A percentile compares a stretch with the other conserved stretches of the same genome.
phyloP scores from a whole-genome alignment of 2,329 filamentous ascomycete species.

The Microdochium bolleyi region DNA sequence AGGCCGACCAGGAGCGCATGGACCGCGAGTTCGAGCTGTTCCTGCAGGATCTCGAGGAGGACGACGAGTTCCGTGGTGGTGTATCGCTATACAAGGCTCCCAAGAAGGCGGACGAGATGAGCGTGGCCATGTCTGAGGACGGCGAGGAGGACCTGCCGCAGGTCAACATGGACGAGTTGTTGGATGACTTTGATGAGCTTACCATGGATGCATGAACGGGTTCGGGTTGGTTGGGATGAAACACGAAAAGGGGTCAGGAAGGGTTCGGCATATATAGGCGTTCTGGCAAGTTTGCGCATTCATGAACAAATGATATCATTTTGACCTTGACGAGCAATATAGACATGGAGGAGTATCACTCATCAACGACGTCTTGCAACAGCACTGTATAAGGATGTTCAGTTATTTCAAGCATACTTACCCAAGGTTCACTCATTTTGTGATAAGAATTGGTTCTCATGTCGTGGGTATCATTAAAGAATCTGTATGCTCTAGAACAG shows the following conservation, averaged over 20 bases:
- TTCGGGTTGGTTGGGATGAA: slow-evolving; percentile 36
- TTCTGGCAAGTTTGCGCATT: not conserved
- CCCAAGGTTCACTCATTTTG: too few relatives aligned
- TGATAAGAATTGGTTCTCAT: too few relatives aligned
- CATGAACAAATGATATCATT: not conserved
- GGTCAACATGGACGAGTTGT: slow-evolving; percentile 71
- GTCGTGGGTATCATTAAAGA: not conserved
- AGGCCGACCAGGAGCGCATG: slow-evolving; percentile 79
- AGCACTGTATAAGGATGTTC: too few relatives aligned
- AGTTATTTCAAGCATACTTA: too few relatives aligned
- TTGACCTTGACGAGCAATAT: not conserved
- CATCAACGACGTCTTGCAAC: too few relatives aligned
- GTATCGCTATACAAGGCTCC: slow-evolving; percentile 78
- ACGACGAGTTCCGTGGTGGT: slow-evolving; percentile 76
- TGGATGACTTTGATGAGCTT: slow-evolving; percentile 91
- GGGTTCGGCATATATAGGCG: not conserved
- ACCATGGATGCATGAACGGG: slow-evolving; percentile 41
- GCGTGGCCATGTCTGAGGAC: slow-evolving; percentile 54
- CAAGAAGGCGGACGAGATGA: slow-evolving; percentile 56
- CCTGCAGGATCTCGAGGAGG: slow-evolving; percentile 92
- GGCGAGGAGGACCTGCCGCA: slow-evolving; percentile 59
- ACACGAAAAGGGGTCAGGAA: not conserved
- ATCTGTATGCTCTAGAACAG: slow-evolving; percentile 13
- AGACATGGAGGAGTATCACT: too few relatives aligned
- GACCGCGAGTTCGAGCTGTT: slow-evolving; percentile 97